Base-by-base conservation (phyloP, 2,329 filamentous ascomycete genomes). In the Aspergillus persii region DNA sequence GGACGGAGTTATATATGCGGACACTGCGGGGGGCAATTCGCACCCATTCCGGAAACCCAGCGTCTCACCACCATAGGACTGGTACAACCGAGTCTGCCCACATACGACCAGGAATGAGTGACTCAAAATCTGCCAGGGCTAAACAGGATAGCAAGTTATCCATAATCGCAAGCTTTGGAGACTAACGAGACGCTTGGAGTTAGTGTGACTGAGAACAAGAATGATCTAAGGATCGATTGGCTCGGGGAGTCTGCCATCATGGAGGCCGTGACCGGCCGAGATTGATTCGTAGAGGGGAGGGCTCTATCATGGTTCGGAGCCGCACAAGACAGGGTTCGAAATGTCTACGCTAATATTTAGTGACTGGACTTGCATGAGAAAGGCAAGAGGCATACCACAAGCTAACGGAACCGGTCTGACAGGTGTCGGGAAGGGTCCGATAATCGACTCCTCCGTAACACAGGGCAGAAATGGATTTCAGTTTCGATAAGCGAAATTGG, bases 111-210 rank as follows among this genome's bases (percentile, higher is more conserved):
- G 36, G 36, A 41, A 41, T n/a, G 36, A 5, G 41, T 12, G 41
- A 36, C 26, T 53, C 30, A 48, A 41, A 53, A 18, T 8, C 36
- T 51, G 8, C 29, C 8, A 11, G 11, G 44, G 4, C 12, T 27
- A 47, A 27, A 47, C 44, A 27, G 44, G 44, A 54, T 49, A 54
- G 39, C 36, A 44, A 44, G 29, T 6, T 18, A 12, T 23, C 30
- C n/a, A 15, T 59, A 60, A 29, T 72, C 4, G 71, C 72, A 49
- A 73, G 72, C 26, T 58, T 59, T 4, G 72, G 49, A 53, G 31
- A 44, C 56, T 53, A 54, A 41, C 26, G 30, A 44, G 50, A 29
- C 53, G 46, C 54, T 57, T 60, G 50, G 26, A n/a, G 12, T 31
- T 53, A 27, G 50, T 30, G 50, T 44, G 26, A 54, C 54, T 26